Conservation (phyloP, 495 filamentous ascomycete genomes). For the Aspergillus bridgeri region DNA sequence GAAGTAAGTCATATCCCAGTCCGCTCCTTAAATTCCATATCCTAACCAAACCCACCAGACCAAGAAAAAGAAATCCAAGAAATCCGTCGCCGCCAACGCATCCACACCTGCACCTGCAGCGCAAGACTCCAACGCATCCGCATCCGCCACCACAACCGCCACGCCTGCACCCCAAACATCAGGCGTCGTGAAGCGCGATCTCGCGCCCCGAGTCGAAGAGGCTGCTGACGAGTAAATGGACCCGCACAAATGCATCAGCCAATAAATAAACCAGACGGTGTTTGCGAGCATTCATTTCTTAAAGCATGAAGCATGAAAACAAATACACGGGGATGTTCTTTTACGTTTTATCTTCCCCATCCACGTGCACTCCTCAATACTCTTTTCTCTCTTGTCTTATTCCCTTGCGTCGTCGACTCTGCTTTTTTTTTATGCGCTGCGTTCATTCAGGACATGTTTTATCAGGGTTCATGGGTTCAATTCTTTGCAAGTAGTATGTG, state of each 20-base stretch:
- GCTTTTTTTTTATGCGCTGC: neutral
- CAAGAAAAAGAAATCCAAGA: conserved; percentile 66
- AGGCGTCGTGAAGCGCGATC: conserved; percentile 46
- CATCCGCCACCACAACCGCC: conserved; percentile 57
- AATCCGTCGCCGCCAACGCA: conserved; percentile 47
- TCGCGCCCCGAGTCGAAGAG: conserved; percentile 64
- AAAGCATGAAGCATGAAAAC: neutral
- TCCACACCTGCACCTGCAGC: conserved; percentile 22
- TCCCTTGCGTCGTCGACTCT: neutral
- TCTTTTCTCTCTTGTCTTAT: neutral
- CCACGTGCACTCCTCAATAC: neutral
- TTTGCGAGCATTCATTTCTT: too few relatives aligned
- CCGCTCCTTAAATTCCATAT: neutral
- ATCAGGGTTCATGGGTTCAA: neutral
- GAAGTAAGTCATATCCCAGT: conserved; percentile 60
- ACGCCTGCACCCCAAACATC: conserved; percentile 50
- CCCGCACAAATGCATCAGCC: too few relatives aligned
- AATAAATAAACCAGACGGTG: neutral
- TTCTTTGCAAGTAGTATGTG: neutral
- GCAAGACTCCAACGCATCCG: conserved; percentile 49
- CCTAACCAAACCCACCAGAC: conserved; percentile 31
- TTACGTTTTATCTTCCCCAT: neutral
- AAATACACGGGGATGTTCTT: neutral
- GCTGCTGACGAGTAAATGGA: conserved; percentile 52
- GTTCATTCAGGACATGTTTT: neutral